These are phyloP conservation scores for Trichoderma simmonsii DNA, from an alignment of 2,329 filamentous ascomycete genomes.

Conservation along the genomic window DNA sequence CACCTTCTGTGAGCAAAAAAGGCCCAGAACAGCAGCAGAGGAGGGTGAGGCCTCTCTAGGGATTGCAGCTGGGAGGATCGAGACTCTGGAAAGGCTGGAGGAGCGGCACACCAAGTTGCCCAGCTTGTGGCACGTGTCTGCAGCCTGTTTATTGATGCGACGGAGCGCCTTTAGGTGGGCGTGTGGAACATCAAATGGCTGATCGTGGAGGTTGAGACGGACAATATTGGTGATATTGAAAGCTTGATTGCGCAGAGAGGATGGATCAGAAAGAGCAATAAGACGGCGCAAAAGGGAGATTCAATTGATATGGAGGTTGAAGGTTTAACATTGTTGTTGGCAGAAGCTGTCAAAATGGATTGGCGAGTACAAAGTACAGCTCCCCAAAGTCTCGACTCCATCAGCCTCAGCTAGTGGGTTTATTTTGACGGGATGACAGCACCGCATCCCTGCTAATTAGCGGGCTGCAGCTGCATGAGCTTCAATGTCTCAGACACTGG, in stretches of 20 bases:
- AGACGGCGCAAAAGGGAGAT: neutral
- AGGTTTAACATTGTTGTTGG: neutral
- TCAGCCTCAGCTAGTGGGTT: neutral
- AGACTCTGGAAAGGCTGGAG: neutral
- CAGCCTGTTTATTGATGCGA: neutral
- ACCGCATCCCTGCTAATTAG: neutral
- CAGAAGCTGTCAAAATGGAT: neutral
- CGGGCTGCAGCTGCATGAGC: neutral
- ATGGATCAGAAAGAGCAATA: neutral
- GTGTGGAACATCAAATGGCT: neutral
- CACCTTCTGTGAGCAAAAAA: neutral
- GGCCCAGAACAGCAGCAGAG: neutral
- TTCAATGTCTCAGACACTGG: neutral
- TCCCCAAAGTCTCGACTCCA: neutral
- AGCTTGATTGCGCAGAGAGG: neutral
- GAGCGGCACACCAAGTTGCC: slow-evolving; percentile 1
- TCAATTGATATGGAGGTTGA: neutral
- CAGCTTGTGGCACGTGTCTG: slow-evolving; percentile 7
- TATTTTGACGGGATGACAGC: neutral
- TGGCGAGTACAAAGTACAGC: neutral
- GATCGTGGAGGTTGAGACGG: neutral
- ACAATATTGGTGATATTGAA: too few relatives aligned
- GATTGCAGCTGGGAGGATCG: neutral
- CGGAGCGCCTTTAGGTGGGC: neutral
- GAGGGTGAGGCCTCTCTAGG: slow-evolving; percentile 5